Percentiles rank a stretch among this genome's conserved stretches.
Conservation (phyloP, 495 filamentous ascomycete genomes). For the Pyronema omphalodes region DNA sequence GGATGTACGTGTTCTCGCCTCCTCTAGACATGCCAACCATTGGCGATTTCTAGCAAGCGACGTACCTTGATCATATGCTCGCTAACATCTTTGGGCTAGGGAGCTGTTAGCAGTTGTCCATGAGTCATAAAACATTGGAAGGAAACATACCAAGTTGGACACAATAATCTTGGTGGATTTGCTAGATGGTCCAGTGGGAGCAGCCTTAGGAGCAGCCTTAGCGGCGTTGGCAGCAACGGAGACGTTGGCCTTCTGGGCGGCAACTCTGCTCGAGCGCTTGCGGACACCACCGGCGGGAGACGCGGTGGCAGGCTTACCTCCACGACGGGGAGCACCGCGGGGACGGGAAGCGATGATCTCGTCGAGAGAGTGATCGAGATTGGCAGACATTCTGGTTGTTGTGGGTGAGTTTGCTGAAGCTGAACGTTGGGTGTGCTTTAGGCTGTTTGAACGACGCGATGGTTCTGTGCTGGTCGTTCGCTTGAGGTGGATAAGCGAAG, state of each 20-base stretch:
- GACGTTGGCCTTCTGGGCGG: constrained; percentile 22
- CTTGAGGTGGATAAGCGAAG: no score
- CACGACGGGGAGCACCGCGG: constrained; percentile 38
- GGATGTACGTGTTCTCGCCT: constrained; percentile 29
- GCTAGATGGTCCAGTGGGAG: constrained; percentile 41
- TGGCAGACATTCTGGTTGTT: constrained; percentile 50
- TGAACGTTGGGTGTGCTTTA: no score
- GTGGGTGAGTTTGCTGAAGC: no score
- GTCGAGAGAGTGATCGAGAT: constrained; percentile 88
- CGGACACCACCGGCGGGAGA: constrained; percentile 73
- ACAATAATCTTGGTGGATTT: constrained; percentile 88
- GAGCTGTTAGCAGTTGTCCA: constrained; percentile 31
- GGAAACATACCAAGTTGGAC: constrained; percentile 70
- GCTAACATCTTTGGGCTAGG: constrained; percentile 79
- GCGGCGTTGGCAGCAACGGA: constrained; percentile 35
- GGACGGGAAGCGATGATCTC: constrained; percentile 68
- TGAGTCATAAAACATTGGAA: neutral
- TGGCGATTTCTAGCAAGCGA: constrained; percentile 37
- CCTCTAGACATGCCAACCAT: constrained; percentile 18
- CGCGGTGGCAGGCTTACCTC: constrained; percentile 34
- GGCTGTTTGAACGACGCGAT: no score
- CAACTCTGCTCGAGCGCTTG: constrained; percentile 35
- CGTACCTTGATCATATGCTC: constrained; percentile 99
- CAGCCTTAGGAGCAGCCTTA: constrained; percentile 43
- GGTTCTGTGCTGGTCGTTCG: no score